Conservation (phyloP, 768 basidiomycete genomes). For the Kwoniella heveanensis region DNA sequence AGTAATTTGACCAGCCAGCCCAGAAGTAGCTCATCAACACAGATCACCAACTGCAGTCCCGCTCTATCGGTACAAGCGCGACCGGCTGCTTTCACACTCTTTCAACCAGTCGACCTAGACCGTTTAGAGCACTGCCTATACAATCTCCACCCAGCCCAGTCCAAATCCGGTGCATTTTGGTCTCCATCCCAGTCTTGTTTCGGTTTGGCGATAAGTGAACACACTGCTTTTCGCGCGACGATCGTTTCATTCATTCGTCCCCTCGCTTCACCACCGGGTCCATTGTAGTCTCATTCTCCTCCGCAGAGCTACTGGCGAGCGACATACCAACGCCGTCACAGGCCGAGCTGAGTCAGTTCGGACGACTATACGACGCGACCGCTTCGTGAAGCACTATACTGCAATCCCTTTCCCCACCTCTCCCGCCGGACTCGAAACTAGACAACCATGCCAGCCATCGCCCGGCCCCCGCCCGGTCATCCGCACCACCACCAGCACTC, state of each 20-base stretch:
- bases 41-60: background rate
- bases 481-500: background rate
- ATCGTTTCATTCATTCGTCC: background rate
- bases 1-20: background rate
- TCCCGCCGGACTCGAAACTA: background rate
- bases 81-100: background rate
- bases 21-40: background rate
- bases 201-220: background rate
- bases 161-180: no score
- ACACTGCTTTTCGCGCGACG: background rate
- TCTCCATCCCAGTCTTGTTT: background rate
- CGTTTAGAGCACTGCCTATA: no score
- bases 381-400: no score
- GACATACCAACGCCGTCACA: no score
- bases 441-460: constrained; percentile 9
- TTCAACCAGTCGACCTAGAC: no score
- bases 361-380: no score
- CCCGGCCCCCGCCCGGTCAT: constrained; percentile 15
- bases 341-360: no score
- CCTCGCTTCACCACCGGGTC: no score
- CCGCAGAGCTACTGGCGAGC: no score
- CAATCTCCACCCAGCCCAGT: background rate
- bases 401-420: no score
- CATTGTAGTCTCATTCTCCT: no score
- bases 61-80: no score